These are phyloP conservation scores for Aspergillus puulaauensis DNA, from an alignment of 2,329 filamentous ascomycete genomes.

Conservation along the genomic window DNA sequence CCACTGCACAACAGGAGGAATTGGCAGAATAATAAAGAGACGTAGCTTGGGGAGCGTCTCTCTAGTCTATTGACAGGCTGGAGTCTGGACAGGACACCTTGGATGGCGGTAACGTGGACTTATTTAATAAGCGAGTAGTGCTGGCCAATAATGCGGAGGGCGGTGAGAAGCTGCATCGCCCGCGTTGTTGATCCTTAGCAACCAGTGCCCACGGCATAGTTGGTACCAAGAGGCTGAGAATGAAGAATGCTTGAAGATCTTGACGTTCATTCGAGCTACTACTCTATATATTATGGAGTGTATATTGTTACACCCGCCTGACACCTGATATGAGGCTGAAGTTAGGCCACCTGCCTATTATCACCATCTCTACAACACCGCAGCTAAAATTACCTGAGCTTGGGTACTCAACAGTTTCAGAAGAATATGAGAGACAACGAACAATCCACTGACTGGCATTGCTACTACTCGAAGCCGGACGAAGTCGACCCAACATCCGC, in stretches of 20 bases:
- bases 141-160: slow-evolving; percentile 32
- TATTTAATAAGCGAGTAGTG: slow-evolving; percentile 38
- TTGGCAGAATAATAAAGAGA: slow-evolving; percentile 23
- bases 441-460: not conserved
- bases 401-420: not conserved
- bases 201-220: not conserved
- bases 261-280: not conserved
- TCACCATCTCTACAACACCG: not conserved
- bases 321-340: not conserved
- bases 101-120: slow-evolving; percentile 37
- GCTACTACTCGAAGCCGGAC: not conserved
- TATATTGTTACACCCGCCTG: not conserved
- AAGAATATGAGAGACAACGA: not conserved
- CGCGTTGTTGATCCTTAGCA: not conserved
- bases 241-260: not conserved
- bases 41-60: slow-evolving; percentile 26
- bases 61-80: slow-evolving; percentile 18
- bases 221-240: not conserved
- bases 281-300: not conserved
- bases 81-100: slow-evolving; percentile 29
- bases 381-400: not conserved
- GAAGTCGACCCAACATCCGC: not conserved
- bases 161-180: slow-evolving; percentile 25
- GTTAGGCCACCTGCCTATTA: not conserved
- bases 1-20: slow-evolving; percentile 26